phyloP scores from a whole-genome alignment of 2,329 filamentous ascomycete genomes.

The Diaporthe aspalathi region DNA sequence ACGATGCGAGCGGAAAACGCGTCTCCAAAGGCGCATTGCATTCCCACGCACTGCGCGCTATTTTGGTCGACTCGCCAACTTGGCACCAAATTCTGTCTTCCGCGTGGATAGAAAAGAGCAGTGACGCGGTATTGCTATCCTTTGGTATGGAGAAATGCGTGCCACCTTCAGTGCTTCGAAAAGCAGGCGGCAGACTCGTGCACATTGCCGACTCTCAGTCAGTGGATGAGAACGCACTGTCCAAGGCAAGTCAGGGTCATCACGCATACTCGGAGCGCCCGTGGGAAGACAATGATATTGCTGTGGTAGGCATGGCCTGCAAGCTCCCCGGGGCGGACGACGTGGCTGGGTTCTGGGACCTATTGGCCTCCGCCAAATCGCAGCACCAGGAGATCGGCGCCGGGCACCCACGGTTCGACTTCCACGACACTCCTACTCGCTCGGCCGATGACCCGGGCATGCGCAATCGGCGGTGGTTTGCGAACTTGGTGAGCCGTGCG shows the following conservation, averaged over 20 bases:
- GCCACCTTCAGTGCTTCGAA: constrained; percentile 47
- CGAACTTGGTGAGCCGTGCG: constrained; percentile 43
- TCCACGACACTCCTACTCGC: constrained; percentile 14
- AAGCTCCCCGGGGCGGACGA: constrained; percentile 47
- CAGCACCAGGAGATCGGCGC: constrained; percentile 34
- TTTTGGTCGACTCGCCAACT: constrained; percentile 48
- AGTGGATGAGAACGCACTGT: background rate
- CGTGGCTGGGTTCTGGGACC: constrained; percentile 41
- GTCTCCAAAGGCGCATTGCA: constrained; percentile 45
- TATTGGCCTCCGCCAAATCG: constrained; percentile 35
- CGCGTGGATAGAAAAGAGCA: constrained; percentile 37
- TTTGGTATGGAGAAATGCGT: constrained; percentile 53
- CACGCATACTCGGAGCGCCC: background rate
- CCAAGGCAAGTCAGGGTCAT: background rate
- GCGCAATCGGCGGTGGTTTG: constrained; percentile 37
- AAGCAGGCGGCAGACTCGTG: constrained; percentile 40
- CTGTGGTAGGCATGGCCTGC: constrained; percentile 52
- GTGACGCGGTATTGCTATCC: constrained; percentile 23
- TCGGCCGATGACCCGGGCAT: background rate
- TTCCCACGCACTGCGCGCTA: constrained; percentile 47
- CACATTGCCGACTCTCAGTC: constrained; percentile 38
- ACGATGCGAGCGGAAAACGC: constrained; percentile 37
- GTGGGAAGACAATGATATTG: constrained; percentile 44
- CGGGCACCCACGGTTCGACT: constrained; percentile 1
- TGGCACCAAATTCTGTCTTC: constrained; percentile 51